Evolutionary conservation across 495 filamentous ascomycete species (phyloP).

Genomic region (Penicillium flavigenum): DNA sequence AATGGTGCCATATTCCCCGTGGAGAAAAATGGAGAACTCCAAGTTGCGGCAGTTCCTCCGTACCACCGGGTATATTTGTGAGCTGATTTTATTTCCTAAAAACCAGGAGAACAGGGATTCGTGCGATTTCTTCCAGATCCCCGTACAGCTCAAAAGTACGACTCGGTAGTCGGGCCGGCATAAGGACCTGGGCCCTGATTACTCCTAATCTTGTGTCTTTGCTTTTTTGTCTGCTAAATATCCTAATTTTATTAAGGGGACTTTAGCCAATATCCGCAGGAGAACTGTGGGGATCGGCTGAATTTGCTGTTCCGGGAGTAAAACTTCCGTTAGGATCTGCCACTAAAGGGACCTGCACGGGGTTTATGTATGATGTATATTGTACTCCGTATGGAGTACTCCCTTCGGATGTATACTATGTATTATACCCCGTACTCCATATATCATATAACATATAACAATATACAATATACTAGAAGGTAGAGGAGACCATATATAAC

Average conservation of each 20-base stretch:
- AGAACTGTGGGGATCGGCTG: conserved; percentile 10
- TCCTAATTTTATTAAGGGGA: not conserved
- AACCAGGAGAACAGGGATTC: conserved; percentile 2
- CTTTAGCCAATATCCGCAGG: not conserved
- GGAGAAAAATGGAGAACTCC: conserved; percentile 10
- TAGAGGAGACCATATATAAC: not conserved
- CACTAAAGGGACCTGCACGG: conserved; percentile 23
- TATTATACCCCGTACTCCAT: too few relatives aligned
- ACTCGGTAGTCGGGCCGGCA: conserved; percentile 9
- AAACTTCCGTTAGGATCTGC: conserved; percentile 23
- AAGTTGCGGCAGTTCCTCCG: not conserved
- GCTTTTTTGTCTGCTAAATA: not conserved
- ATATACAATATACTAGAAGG: not conserved
- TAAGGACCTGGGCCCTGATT: not conserved
- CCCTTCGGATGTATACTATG: not conserved
- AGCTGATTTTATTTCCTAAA: not conserved
- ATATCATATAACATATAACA: not conserved
- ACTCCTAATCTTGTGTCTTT: not conserved
- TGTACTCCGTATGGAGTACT: not conserved
- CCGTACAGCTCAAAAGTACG: not conserved
- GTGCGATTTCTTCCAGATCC: conserved; percentile 2
- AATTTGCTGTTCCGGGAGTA: conserved; percentile 6
- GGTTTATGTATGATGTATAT: not conserved
- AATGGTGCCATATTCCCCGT: conserved; percentile 13
- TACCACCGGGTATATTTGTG: not conserved